Base-by-base conservation (phyloP, 2,329 filamentous ascomycete genomes). In the Fusarium kyushuense region DNA sequence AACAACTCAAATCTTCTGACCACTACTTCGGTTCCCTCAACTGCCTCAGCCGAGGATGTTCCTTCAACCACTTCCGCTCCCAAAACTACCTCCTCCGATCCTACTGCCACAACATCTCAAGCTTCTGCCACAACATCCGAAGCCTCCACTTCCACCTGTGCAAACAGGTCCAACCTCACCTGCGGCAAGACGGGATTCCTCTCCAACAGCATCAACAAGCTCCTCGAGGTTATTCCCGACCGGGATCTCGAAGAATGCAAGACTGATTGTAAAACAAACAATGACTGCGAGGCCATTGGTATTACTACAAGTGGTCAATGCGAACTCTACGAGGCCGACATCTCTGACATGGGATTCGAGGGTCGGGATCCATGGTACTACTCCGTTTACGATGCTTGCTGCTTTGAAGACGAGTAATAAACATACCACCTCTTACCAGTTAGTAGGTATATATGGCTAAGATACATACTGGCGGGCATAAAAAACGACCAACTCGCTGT, bases 361-460 rank as follows among this genome's bases (percentile, higher is more conserved):
- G 12, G 35, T 14, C 13, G 25, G 6, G 16, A n/a, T 1, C 4
- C 27, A 25, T 67, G 41, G 43, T 68, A 42, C 25, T 70, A 52
- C 23, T 35, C 51, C 12, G 54, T 61, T 30, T 70, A 52, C 10
- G 67, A 70, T 35, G 52, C 33, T 47, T 70, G 67, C 27, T 70
- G 67, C 42, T 67, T 67, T 17, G 45, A 41, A 23, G 49, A 35
- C 14, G 25, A 29, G 25, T 21, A 63, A 29, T 64, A 43, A 40
- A 16, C 23, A 25, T 21, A n/a, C 16, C 23, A 32, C 42, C n/a
- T 30, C 25, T 21, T 6, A 10, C 10, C 12, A 16, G 7, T 7
- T 35, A 27, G 27, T 59, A 33, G 27, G 35, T 55, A 41, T n/a
- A 63, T 53, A 47, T 27, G 14, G 35, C 21, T 6, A 49, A 16